A percentile compares a stretch with the other conserved stretches of the same genome.
These are phyloP conservation scores for Penicillium sp. DNA, from an alignment of 2,329 filamentous ascomycete species.

Conservation along the genomic window DNA sequence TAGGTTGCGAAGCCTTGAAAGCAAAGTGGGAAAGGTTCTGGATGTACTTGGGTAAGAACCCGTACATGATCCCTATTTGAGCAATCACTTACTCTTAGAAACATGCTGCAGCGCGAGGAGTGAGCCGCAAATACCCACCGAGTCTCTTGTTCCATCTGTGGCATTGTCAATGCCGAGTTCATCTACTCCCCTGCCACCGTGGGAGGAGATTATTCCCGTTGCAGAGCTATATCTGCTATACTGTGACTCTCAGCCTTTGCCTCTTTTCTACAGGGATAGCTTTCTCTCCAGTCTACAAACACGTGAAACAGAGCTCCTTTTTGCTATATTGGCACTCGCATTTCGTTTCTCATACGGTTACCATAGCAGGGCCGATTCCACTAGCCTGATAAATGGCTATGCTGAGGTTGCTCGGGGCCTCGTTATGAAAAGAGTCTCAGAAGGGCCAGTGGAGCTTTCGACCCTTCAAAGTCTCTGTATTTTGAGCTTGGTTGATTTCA, in stretches of 20 bases:
- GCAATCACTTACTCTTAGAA: neutral
- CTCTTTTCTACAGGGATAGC: conserved; percentile 42
- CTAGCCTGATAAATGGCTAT: conserved; percentile 34
- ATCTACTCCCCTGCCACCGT: conserved; percentile 33
- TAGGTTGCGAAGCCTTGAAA: conserved; percentile 32
- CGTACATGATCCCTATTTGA: conserved; percentile 2
- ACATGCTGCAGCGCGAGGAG: conserved; percentile 13
- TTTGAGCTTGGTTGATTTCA: conserved; percentile 41
- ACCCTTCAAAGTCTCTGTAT: conserved; percentile 43
- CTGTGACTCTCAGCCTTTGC: conserved; percentile 51
- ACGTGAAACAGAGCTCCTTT: conserved; percentile 37
- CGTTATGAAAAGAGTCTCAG: conserved; percentile 38
- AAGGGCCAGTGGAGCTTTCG: conserved; percentile 43
- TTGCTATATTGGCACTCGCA: conserved; percentile 40
- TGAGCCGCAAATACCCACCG: conserved; percentile 4
- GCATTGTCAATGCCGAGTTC: conserved; percentile 13
- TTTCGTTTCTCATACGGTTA: conserved; percentile 41
- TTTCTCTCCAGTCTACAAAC: conserved; percentile 41
- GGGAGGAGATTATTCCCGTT: conserved; percentile 38
- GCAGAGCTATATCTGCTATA: conserved; percentile 47
- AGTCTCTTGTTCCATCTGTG: conserved; percentile 9
- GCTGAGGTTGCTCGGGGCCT: conserved; percentile 35
- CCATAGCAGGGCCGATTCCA: conserved; percentile 18
- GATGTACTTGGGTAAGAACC: conserved; percentile 33
- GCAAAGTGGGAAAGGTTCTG: conserved; percentile 34